Conservation (phyloP, 306 rosid species). For the Ormosia semicastrata region DNA sequence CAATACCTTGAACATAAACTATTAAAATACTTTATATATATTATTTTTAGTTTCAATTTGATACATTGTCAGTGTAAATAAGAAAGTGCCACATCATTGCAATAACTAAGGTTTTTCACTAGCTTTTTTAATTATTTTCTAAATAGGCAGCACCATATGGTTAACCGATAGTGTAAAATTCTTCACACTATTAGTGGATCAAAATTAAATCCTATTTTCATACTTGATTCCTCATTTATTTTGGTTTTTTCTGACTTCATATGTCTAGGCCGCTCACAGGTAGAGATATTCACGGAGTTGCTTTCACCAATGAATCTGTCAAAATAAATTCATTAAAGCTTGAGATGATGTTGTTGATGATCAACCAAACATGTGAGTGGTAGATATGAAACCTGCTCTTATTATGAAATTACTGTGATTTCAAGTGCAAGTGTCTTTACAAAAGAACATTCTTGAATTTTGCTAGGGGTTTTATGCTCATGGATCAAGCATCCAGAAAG, state of each 20-base stretch:
- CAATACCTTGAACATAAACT: constrained; percentile 1
- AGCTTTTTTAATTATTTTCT: background rate
- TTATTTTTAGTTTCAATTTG: background rate
- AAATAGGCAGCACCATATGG: background rate
- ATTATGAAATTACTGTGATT: no score
- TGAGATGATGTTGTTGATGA: no score
- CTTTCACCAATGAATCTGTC: no score
- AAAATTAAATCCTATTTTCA: background rate
- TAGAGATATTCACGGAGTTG: no score
- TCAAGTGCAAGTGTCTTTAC: no score
- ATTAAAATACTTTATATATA: background rate
- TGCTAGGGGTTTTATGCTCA: no score
- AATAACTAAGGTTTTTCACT: background rate
- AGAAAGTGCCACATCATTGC: background rate
- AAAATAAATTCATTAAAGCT: no score
- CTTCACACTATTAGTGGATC: background rate
- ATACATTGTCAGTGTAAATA: background rate
- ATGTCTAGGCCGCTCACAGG: no score
- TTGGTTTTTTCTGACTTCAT: constrained; percentile 19
- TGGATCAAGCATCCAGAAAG: no score
- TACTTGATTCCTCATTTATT: constrained; percentile 10
- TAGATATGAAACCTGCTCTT: no score
- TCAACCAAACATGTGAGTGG: no score
- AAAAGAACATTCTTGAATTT: no score
- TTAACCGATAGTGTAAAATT: background rate